Conservation (phyloP, 208 protist species). For the Novymonas esmeraldas region DNA sequence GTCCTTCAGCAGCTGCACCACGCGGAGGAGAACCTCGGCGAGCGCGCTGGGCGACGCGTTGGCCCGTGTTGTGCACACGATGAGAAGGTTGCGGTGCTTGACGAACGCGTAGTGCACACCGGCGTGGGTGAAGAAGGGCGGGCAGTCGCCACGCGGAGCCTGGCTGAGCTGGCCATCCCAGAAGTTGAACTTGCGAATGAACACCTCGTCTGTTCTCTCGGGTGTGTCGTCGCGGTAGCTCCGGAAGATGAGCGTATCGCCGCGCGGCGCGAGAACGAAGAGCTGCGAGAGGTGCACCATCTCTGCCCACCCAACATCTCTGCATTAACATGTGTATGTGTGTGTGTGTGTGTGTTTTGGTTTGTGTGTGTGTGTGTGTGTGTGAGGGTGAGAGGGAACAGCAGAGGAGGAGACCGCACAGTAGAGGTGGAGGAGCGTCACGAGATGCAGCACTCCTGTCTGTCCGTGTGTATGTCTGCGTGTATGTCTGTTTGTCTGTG, state of each 20-base stretch:
- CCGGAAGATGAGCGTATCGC: slow-evolving; percentile 84
- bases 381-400: background rate
- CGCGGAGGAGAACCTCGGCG: slow-evolving; percentile 73
- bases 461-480: no score
- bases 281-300: slow-evolving; percentile 69
- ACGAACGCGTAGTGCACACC: slow-evolving; percentile 86
- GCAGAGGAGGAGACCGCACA: background rate
- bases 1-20: slow-evolving; percentile 83
- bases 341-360: background rate
- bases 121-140: slow-evolving; percentile 69
- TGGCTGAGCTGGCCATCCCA: slow-evolving; percentile 44
- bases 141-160: slow-evolving; percentile 59
- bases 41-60: slow-evolving; percentile 78
- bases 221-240: slow-evolving; percentile 84
- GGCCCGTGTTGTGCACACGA: slow-evolving; percentile 78
- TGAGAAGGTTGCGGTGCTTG: slow-evolving; percentile 66
- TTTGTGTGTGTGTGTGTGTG: background rate
- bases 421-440: slow-evolving; percentile 12
- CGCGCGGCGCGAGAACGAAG: slow-evolving; percentile 83
- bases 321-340: background rate
- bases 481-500: no score
- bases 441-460: background rate
- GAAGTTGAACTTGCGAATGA: slow-evolving; percentile 85
- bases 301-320: no score
- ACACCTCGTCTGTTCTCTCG: slow-evolving; percentile 66